Conservation (phyloP, 345 rosid genomes). For the Streptanthus diversifolius region DNA sequence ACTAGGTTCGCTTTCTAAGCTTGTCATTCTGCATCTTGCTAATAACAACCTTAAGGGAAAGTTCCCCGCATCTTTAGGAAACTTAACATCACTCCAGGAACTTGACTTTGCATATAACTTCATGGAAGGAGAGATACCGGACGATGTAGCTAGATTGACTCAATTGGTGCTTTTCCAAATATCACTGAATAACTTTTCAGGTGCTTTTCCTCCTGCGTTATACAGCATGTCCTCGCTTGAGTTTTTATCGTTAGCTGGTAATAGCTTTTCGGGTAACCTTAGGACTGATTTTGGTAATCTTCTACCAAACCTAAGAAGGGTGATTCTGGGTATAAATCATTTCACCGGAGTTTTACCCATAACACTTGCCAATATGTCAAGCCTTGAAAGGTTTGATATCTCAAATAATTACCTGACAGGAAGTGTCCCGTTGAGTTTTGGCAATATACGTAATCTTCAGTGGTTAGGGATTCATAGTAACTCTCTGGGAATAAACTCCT, state of each 20-base stretch:
- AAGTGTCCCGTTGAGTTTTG: conserved; percentile 17
- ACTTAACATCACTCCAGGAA: conserved; percentile 17
- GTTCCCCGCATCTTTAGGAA: conserved; percentile 25
- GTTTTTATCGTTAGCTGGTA: neutral
- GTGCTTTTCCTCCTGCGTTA: conserved; percentile 24
- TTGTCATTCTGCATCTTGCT: neutral
- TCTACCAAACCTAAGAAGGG: conserved; percentile 7
- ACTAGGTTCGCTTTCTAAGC: conserved; percentile 19
- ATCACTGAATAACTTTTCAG: conserved; percentile 21
- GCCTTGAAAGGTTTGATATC: conserved; percentile 19
- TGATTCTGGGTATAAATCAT: conserved; percentile 1
- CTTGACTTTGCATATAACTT: conserved; percentile 23
- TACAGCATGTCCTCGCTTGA: conserved; percentile 26
- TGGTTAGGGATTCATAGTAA: neutral
- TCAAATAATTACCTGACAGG: conserved; percentile 18
- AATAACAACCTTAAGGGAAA: conserved; percentile 19
- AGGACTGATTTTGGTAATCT: conserved; percentile 20
- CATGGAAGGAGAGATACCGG: conserved; percentile 27
- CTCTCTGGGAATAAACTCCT: conserved; percentile 8
- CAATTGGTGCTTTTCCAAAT: conserved; percentile 4
- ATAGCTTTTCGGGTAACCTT: conserved; percentile 25
- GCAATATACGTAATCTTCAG: conserved; percentile 15
- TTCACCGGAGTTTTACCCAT: conserved; percentile 26
- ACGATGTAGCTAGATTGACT: conserved; percentile 15
- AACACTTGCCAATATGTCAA: conserved; percentile 28